phyloP scores from a whole-genome alignment of 352 stramenopile species.

The Phytophthora palmivora region DNA sequence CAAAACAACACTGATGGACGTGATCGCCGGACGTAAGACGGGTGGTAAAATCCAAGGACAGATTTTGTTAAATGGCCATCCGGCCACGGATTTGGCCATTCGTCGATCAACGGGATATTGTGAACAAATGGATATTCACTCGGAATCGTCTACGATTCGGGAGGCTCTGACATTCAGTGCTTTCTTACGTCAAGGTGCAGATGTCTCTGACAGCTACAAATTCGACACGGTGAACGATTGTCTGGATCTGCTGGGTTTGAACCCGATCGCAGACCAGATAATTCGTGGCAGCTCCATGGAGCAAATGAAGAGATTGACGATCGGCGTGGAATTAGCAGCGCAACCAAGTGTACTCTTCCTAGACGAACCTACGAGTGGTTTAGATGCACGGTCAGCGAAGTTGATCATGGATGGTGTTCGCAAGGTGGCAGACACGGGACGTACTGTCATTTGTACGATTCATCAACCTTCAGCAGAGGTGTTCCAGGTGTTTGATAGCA shows the following conservation, averaged over 20 bases:
- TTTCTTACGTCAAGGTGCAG: conserved; percentile 15
- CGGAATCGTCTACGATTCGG: conserved; percentile 16
- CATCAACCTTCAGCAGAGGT: conserved; percentile 22
- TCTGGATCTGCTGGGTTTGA: conserved; percentile 15
- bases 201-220: conserved; percentile 16
- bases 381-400: conserved; percentile 24
- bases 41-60: conserved; percentile 17
- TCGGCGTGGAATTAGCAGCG: conserved; percentile 19
- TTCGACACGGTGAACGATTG: conserved; percentile 17
- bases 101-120: conserved; percentile 21
- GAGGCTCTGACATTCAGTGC: conserved; percentile 24
- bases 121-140: conserved; percentile 28
- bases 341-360: conserved; percentile 25
- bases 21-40: conserved; percentile 26
- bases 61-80: conserved; percentile 20
- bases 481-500: conserved; percentile 22
- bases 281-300: conserved; percentile 29
- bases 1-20: conserved; percentile 29
- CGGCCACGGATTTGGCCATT: conserved; percentile 17
- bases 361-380: conserved; percentile 23
- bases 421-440: conserved; percentile 17
- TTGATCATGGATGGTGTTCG: conserved; percentile 30
- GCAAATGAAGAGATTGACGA: conserved; percentile 29
- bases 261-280: conserved; percentile 24
- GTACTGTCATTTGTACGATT: conserved; percentile 20